Evolutionary conservation across 2,329 filamentous ascomycete genomes (phyloP).

Genomic region (Pyrenophora seminiperda): DNA sequence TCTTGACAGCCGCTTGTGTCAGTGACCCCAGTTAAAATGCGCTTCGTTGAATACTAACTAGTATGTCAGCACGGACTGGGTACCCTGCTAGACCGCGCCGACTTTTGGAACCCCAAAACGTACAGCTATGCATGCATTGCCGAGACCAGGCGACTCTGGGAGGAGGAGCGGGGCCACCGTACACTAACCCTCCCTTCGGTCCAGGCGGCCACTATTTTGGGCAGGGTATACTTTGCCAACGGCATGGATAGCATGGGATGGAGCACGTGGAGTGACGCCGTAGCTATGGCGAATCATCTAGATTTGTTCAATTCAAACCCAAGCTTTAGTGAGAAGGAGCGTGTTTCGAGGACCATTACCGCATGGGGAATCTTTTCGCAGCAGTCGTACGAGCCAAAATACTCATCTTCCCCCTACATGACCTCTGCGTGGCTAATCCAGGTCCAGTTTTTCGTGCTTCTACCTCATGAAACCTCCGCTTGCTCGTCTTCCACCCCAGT

Average conservation of each 20-base stretch:
- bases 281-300: constrained; percentile 4
- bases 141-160: constrained; percentile 7
- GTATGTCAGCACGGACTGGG: constrained; percentile 1
- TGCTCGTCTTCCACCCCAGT: neutral
- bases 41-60: neutral
- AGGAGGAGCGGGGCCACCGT: neutral
- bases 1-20: constrained; percentile 17
- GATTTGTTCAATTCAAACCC: neutral
- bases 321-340: neutral
- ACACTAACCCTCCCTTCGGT: neutral
- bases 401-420: neutral
- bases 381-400: constrained; percentile 5
- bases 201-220: constrained; percentile 8
- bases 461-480: constrained; percentile 3
- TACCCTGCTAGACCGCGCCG: constrained; percentile 2
- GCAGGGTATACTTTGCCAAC: constrained; percentile 7
- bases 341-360: constrained; percentile 5
- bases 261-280: constrained; percentile 1
- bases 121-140: constrained; percentile 5
- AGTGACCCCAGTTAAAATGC: neutral
- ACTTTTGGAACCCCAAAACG: constrained; percentile 11
- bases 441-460: constrained; percentile 5
- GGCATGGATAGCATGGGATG: constrained; percentile 9
- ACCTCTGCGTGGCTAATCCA: neutral
- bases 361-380: constrained; percentile 12